These are phyloP conservation scores for Puccinia coronata DNA, from an alignment of 1,284 basidiomycete species.

Conservation along the genomic window DNA sequence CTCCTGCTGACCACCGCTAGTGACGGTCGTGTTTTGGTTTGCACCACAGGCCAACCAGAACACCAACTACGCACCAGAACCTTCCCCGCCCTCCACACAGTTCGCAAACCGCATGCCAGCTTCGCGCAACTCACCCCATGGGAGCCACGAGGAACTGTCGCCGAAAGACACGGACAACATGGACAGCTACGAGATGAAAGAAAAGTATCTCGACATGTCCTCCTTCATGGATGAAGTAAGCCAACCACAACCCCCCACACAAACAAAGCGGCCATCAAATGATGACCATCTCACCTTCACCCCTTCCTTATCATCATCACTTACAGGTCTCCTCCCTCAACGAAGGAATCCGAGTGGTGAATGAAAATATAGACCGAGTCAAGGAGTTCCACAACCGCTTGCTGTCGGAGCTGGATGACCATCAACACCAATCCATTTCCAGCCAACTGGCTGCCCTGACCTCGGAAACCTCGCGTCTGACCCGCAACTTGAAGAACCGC, in stretches of 20 bases:
- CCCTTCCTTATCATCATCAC: background rate
- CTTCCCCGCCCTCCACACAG: background rate
- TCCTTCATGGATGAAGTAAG: conserved; percentile 45
- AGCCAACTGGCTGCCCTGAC: conserved; percentile 24
- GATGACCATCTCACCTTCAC: too few relatives aligned
- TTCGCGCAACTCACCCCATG: background rate
- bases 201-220: conserved; percentile 39
- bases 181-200: conserved; percentile 47
- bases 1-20: too few relatives aligned
- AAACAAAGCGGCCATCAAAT: background rate
- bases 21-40: too few relatives aligned
- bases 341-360: conserved; percentile 37
- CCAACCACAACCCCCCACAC: background rate
- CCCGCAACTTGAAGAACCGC: conserved; percentile 43
- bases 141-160: background rate
- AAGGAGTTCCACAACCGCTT: conserved; percentile 34
- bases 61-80: conserved; percentile 11
- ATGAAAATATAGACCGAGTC: conserved; percentile 44
- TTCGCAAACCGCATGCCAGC: background rate
- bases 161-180: conserved; percentile 13
- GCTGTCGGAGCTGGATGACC: conserved; percentile 37
- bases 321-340: conserved; percentile 40
- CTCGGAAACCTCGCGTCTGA: conserved; percentile 37
- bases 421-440: conserved; percentile 35
- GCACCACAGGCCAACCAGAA: conserved; percentile 20